Percentiles rank a stretch among this genome's conserved stretches.
Evolutionary conservation across 2,329 filamentous ascomycete species (phyloP).

Genomic region (Cytospora chrysosperma): DNA sequence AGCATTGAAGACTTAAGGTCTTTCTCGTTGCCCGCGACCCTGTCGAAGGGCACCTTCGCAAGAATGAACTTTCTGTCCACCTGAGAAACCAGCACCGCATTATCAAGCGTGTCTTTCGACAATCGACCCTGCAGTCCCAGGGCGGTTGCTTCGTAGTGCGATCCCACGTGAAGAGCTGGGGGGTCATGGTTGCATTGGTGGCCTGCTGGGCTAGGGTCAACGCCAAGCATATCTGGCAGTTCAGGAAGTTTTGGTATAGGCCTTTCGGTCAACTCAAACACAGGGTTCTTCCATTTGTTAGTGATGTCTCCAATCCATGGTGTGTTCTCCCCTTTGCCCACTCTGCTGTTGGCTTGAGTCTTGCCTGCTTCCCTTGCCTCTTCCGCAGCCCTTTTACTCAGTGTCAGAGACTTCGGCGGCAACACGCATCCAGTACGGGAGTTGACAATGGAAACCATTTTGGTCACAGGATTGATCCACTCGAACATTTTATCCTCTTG

Average conservation of each 20-base stretch:
- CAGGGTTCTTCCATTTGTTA: constrained; percentile 70
- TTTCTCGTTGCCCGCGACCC: constrained; percentile 15
- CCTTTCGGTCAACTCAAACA: constrained; percentile 58
- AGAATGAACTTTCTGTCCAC: constrained; percentile 91
- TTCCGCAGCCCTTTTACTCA: constrained; percentile 1
- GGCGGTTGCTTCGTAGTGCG: constrained; percentile 26
- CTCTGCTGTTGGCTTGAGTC: constrained; percentile 31
- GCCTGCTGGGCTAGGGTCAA: constrained; percentile 26
- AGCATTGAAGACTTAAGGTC: constrained; percentile 42
- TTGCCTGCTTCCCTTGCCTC: constrained; percentile 32
- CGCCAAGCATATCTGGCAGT: constrained; percentile 32
- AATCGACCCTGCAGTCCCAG: constrained; percentile 46
- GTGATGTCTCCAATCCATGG: constrained; percentile 63
- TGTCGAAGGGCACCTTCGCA: constrained; percentile 48
- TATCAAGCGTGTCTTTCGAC: constrained; percentile 58
- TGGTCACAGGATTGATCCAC: constrained; percentile 64
- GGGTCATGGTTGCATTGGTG: constrained; percentile 16
- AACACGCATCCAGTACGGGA: constrained; percentile 52
- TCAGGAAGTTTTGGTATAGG: constrained; percentile 44
- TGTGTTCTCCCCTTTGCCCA: constrained; percentile 12
- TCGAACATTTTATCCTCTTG: constrained; percentile 38
- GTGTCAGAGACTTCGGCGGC: constrained; percentile 13
- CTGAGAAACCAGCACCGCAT: constrained; percentile 71
- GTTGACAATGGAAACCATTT: constrained; percentile 51
- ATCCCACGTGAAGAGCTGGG: constrained; percentile 3